Base-by-base conservation (phyloP, 257 asterid species). In the Gynochthodes officinalis region DNA sequence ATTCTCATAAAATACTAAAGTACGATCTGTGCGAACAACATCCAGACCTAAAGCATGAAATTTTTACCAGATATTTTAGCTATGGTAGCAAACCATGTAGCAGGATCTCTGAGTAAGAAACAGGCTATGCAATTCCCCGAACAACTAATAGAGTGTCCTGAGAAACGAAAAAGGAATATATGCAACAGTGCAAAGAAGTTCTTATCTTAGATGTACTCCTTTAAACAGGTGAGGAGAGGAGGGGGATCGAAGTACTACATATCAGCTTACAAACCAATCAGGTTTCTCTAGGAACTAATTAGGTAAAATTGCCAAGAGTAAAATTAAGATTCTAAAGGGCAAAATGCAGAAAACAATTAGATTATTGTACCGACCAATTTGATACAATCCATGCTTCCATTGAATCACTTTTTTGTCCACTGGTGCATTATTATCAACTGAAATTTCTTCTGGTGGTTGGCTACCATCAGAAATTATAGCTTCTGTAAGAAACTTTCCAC, bases 21-120 rank as follows among this genome's bases (percentile, higher is more conserved):
- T 79, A 44, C 97, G 96, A 78, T 93, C 98, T 30, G 98, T 93
- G 75, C 98, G 91, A 55, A 77, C 89, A 80, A 93, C 97, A 82
- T 93, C 98, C 86, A 93, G 75, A 78, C 98, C 98, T 93, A 53
- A 70, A 78, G 39, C 71, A 59, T 35, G 57, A 43, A 67, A 32
- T 30, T 32, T 25, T 15, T 30, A 55, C 27, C 21, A 46, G 4
- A 33, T 16, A n/a, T 63, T 43, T 69, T 32, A 52, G 49, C 7
- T 25, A 55, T 23, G 18, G 21, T 52, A 18, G 53, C 18, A 39
- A 27, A 49, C 55, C 40, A 18, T 46, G 12, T 65, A 67, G 60
- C 13, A 50, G n/a, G 19, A 33, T n/a, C 59, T 4, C 61, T 9
- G 1, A 43, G 58, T 28, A 44, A 44, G 71, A 44, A 25, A 30